Conservation (phyloP, 225 moss, liverwort and hornwort species). For the Climacium dendroides region DNA sequence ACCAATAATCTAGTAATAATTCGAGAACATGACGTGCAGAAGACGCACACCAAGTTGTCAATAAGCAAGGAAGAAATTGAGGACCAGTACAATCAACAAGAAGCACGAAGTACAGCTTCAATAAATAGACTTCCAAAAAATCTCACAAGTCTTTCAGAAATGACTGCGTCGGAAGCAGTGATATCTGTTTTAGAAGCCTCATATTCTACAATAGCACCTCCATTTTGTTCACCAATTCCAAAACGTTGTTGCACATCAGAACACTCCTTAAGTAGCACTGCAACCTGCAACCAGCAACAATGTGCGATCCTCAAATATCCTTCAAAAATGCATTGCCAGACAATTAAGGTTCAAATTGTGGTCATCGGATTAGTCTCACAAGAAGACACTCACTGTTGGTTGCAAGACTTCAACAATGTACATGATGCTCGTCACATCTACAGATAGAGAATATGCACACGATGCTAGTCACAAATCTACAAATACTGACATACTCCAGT, state of each 20-base stretch:
- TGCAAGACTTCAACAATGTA: neutral
- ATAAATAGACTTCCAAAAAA: neutral
- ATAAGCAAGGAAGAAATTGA: neutral
- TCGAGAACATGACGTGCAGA: neutral
- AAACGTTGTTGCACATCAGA: conserved; percentile 77
- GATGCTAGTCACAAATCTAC: neutral
- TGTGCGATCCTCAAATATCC: neutral
- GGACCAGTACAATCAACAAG: neutral
- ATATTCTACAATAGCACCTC: conserved; percentile 38
- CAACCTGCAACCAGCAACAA: conserved; percentile 39
- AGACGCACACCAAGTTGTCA: neutral
- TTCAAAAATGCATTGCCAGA: neutral
- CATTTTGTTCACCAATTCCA: conserved; percentile 81
- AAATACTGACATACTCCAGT: neutral
- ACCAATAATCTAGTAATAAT: neutral
- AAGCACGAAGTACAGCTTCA: neutral
- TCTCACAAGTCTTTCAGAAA: conserved; percentile 80
- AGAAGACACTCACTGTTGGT: neutral
- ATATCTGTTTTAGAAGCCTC: conserved; percentile 46
- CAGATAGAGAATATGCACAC: neutral
- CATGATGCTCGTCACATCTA: neutral
- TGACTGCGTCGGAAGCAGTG: conserved; percentile 65
- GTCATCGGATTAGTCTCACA: neutral
- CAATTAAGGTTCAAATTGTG: neutral
- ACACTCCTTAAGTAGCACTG: conserved; percentile 86